Evolutionary conservation across 306 rosid species (phyloP), one percentile per base, ranked within the genome.

Genomic region (Macrotyloma uniflorum): DNA sequence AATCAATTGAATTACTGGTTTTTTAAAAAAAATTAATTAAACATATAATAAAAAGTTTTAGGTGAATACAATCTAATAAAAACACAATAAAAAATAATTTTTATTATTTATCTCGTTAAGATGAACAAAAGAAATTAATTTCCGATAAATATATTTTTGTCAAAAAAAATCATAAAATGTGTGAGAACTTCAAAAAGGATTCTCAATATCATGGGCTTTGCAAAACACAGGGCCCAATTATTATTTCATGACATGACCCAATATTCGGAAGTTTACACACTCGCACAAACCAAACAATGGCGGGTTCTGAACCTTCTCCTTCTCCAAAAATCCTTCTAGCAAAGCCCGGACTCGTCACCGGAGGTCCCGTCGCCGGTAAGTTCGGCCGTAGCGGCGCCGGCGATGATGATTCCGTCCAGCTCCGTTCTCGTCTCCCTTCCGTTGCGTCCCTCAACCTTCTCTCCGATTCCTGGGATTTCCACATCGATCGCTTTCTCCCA

Each of bases 401-500:
- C 9, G 98, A 91, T 43, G 97, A 94, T 0, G 92, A 94, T 5
- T 54, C 90, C 20, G 43, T 86, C 19, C 86, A 89, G 70, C 86
- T 80, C 70, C 90, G 96, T 33, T 91, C 96, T 42, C 97, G 94
- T 47, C 87, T 88, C 49, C 97, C 98, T 85, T 84, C 96, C 0
- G 86, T 90, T 9, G 96, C 97, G 15, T 91, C 98, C 19, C 96
- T 94, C 45, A 91, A 91, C 78, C 97, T 94, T 79, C 96, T 94
- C 74, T 91, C 97, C 33, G 97, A 91, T 55, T 91, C 97, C 30
- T 91, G 96, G 97, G 96, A 94, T 69, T 89, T 91, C 83, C 96
- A 91, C 73, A 85, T 87, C 83, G 98, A 94, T 68, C 97, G 97
- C 75, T 94, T 94, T 85, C 96, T 94, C 51, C 98, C 98, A 8